These are phyloP conservation scores for Colletotrichum salicis DNA, from an alignment of 2,329 filamentous ascomycete genomes.

Conservation along the genomic window DNA sequence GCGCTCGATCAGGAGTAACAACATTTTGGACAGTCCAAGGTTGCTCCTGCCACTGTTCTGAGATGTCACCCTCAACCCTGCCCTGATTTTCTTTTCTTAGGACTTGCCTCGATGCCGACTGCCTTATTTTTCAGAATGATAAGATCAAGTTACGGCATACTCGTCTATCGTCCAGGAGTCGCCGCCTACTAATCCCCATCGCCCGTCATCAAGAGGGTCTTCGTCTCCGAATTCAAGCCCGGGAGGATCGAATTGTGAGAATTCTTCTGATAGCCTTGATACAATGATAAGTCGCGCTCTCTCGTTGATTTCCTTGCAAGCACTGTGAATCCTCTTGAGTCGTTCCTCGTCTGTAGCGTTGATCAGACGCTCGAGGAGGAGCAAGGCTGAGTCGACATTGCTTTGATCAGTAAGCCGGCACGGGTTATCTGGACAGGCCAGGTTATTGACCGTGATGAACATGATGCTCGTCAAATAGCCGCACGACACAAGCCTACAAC, in stretches of 20 bases:
- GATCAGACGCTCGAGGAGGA: constrained; percentile 4
- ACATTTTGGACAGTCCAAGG: not conserved
- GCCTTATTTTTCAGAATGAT: not conserved
- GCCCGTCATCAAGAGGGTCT: constrained; percentile 7
- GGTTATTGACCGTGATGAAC: constrained; percentile 32
- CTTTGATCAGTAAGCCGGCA: constrained; percentile 22
- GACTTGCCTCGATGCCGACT: no score
- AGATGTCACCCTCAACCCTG: not conserved
- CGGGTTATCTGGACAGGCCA: not conserved
- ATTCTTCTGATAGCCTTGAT: not conserved
- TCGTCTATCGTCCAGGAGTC: not conserved
- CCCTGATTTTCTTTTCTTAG: not conserved
- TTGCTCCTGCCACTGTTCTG: not conserved
- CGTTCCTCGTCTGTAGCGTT: constrained; percentile 16
- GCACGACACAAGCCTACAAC: constrained; percentile 20
- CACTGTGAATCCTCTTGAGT: constrained; percentile 13
- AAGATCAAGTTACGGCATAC: not conserved
- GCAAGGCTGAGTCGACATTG: constrained; percentile 22
- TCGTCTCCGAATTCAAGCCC: constrained; percentile 23
- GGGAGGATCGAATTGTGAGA: not conserved
- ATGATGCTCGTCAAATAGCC: constrained; percentile 30
- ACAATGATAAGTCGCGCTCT: not conserved
- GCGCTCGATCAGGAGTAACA: not conserved
- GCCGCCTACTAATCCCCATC: not conserved
- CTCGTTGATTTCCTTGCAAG: constrained; percentile 25